A percentile compares a stretch with the other conserved stretches of the same genome.
phyloP scores from a whole-genome alignment of 2,329 filamentous ascomycete genomes.

The Hymenoscyphus scutula region DNA sequence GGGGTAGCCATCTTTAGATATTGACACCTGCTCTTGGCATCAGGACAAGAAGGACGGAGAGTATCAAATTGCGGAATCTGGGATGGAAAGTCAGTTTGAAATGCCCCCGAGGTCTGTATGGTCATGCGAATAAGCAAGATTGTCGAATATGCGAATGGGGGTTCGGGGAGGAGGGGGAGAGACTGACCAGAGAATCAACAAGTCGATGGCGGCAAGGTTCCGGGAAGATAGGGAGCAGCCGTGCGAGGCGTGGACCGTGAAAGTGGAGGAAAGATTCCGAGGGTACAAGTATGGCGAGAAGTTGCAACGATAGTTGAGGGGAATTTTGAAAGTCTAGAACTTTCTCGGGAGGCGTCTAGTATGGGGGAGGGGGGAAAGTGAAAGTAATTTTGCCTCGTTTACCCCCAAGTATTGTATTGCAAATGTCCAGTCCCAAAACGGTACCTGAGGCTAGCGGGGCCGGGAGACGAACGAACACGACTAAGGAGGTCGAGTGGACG shows the following conservation, averaged over 20 bases:
- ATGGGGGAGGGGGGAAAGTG: too few species aligned
- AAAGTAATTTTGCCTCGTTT: too few species aligned
- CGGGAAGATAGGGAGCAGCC: conserved; percentile 3
- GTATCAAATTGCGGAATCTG: not conserved
- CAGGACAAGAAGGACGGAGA: not conserved
- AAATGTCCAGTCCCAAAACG: too few species aligned
- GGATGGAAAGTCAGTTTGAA: not conserved
- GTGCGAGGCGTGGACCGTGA: not conserved
- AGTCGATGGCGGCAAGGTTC: not conserved
- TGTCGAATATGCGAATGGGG: not conserved
- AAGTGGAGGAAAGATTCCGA: not conserved
- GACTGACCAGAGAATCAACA: not conserved
- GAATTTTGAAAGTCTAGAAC: not conserved
- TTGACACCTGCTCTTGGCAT: conserved; percentile 5
- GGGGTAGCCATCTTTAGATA: conserved; percentile 26
- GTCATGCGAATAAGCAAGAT: not conserved
- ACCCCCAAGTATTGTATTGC: too few species aligned
- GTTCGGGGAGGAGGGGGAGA: not conserved
- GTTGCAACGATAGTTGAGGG: not conserved
- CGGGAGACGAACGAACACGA: too few species aligned
- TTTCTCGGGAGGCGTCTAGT: not conserved
- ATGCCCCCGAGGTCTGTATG: not conserved
- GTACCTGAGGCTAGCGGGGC: too few species aligned
- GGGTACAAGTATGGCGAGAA: conserved; percentile 1
- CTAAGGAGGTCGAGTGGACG: too few species aligned